phyloP scores from a whole-genome alignment of 78 protist genomes.

The Diacronema lutheri region DNA sequence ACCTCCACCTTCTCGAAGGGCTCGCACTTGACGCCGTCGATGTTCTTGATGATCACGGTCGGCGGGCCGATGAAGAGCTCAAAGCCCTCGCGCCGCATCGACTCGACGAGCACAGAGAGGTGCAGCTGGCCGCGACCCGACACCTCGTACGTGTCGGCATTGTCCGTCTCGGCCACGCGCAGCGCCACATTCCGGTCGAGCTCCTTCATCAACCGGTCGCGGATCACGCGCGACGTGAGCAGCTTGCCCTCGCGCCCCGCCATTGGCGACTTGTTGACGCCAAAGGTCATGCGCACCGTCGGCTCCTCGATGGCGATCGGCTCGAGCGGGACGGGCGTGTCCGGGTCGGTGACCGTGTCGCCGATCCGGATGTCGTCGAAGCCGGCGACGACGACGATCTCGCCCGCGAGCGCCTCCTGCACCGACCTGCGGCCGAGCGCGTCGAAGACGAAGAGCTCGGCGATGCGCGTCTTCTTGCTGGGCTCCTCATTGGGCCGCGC shows the following conservation, averaged over 20 bases:
- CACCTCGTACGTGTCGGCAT: constrained; percentile 1
- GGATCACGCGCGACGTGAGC: constrained; percentile 52
- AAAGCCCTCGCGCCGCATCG: constrained; percentile 89
- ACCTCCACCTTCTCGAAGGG: constrained; percentile 67
- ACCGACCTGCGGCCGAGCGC: neutral
- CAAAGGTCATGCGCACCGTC: constrained; percentile 69
- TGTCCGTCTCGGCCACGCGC: constrained; percentile 13
- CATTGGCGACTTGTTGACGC: constrained; percentile 73
- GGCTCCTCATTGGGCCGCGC: neutral
- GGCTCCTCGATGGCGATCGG: constrained; percentile 83
- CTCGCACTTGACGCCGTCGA: constrained; percentile 30
- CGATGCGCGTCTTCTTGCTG: neutral
- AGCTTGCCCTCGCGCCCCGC: constrained; percentile 73
- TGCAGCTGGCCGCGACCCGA: constrained; percentile 89
- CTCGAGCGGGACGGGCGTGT: constrained; percentile 7
- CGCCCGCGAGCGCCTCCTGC: constrained; percentile 79
- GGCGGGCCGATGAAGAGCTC: constrained; percentile 79
- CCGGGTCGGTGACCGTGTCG: constrained; percentile 56
- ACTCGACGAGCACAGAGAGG: constrained; percentile 81
- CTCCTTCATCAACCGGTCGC: constrained; percentile 70
- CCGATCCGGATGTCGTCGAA: constrained; percentile 58
- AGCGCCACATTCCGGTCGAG: constrained; percentile 77
- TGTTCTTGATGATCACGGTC: neutral
- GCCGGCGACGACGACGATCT: constrained; percentile 80
- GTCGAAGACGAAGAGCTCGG: constrained; percentile 9